These are phyloP conservation scores for Tardiomyces depauwii DNA, from an alignment of 1,139 yeast genomes.

Conservation along the genomic window DNA sequence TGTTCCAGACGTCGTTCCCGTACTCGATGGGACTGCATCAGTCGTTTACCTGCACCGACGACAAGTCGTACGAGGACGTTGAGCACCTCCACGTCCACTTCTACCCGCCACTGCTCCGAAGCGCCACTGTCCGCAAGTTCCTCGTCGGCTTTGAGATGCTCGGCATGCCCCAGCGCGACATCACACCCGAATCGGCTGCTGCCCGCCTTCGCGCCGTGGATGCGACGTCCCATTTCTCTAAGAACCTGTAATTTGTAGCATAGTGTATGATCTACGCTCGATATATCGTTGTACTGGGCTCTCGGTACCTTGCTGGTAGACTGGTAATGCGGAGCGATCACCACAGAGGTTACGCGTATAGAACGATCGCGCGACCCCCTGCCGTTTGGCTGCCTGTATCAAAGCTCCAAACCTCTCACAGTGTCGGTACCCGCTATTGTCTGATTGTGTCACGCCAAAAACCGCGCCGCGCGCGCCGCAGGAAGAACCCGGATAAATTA, in stretches of 20 bases:
- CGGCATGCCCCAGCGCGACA: constrained; percentile 71
- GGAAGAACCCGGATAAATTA: not conserved
- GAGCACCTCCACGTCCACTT: constrained; percentile 72
- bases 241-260: not conserved
- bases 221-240: not conserved
- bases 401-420: too few relatives aligned
- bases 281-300: not conserved
- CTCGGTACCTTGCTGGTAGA: not conserved
- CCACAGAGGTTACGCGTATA: too few relatives aligned
- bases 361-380: too few relatives aligned
- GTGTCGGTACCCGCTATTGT: too few relatives aligned
- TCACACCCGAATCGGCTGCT: constrained; percentile 71
- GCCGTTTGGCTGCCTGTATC: too few relatives aligned
- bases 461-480: not conserved
- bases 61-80: constrained; percentile 28
- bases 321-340: not conserved
- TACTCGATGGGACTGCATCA: constrained; percentile 79
- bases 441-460: too few relatives aligned
- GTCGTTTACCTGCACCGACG: constrained; percentile 41
- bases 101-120: constrained; percentile 65
- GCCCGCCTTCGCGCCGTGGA: constrained; percentile 28
- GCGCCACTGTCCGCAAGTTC: constrained; percentile 67
- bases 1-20: constrained; percentile 61
- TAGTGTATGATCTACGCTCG: not conserved
- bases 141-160: constrained; percentile 70